phyloP scores from a whole-genome alignment of 306 rosid species.

The Casuarina equisetifolia region DNA sequence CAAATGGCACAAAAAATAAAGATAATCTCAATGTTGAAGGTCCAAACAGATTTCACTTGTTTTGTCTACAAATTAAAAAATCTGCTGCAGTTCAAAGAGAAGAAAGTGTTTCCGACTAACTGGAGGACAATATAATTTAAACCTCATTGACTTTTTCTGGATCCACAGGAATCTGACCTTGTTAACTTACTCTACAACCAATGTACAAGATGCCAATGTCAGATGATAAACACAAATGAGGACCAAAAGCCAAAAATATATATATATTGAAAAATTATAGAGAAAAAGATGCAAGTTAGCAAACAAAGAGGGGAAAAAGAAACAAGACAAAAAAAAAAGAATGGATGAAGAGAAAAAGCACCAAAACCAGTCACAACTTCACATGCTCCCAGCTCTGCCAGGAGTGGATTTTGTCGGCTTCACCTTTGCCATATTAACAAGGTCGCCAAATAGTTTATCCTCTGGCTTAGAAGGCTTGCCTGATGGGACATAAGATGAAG shows the following conservation, averaged over 20 bases:
- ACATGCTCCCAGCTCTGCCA: slow-evolving; percentile 56
- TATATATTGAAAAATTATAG: slow-evolving; percentile 27
- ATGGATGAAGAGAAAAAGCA: slow-evolving; percentile 5
- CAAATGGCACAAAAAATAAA: not conserved
- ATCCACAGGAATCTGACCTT: slow-evolving; percentile 33
- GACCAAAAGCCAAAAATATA: slow-evolving; percentile 27
- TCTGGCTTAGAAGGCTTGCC: slow-evolving; percentile 83
- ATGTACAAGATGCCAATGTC: slow-evolving; percentile 61
- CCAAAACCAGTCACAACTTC: slow-evolving; percentile 29
- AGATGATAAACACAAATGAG: slow-evolving; percentile 49
- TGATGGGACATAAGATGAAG: slow-evolving; percentile 62
- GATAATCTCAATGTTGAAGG: not conserved
- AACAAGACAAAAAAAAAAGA: slow-evolving; percentile 13
- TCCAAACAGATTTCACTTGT: not conserved
- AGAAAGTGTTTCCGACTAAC: not conserved
- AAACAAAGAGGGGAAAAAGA: slow-evolving; percentile 18
- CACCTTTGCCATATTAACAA: slow-evolving; percentile 81
- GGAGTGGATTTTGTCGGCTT: slow-evolving; percentile 69
- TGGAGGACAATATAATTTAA: not conserved
- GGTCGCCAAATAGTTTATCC: slow-evolving; percentile 94
- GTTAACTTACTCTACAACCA: slow-evolving; percentile 45
- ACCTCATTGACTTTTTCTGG: slow-evolving; percentile 27
- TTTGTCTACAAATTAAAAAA: not conserved
- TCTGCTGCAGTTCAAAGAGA: not conserved
- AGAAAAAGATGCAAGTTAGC: slow-evolving; percentile 36